phyloP scores from a whole-genome alignment of 2,329 filamentous ascomycete species.

The Seiridium unicorne region DNA sequence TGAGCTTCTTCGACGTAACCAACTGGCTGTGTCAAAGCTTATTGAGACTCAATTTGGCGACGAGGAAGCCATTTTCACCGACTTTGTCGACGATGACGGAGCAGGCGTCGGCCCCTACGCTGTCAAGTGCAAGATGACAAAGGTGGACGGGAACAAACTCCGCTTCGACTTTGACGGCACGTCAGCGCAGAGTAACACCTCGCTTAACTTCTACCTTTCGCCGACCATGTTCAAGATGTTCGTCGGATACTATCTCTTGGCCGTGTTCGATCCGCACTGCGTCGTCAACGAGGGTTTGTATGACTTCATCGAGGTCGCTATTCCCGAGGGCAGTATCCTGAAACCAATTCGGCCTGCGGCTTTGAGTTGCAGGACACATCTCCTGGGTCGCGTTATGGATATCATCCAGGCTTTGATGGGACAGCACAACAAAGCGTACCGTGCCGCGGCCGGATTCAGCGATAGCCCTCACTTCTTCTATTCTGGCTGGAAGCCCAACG shows the following conservation, averaged over 20 bases:
- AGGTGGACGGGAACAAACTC: constrained; percentile 35
- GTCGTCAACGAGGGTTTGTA: constrained; percentile 51
- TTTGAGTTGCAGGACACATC: constrained; percentile 44
- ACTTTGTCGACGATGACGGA: constrained; percentile 49
- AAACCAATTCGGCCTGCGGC: constrained; percentile 45
- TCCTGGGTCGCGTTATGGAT: constrained; percentile 45
- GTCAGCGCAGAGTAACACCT: constrained; percentile 41
- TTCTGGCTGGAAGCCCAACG: constrained; percentile 43
- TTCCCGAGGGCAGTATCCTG: constrained; percentile 42
- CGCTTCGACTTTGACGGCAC: constrained; percentile 48
- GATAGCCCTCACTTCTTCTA: constrained; percentile 51
- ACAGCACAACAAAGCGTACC: constrained; percentile 42
- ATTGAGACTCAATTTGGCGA: constrained; percentile 42
- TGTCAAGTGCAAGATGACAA: constrained; percentile 45
- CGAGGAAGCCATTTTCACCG: constrained; percentile 41
- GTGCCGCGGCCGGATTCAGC: constrained; percentile 47
- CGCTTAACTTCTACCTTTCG: constrained; percentile 48
- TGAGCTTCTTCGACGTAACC: constrained; percentile 41
- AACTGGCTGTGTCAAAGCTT: constrained; percentile 40
- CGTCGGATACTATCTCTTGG: constrained; percentile 43
- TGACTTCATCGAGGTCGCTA: constrained; percentile 44
- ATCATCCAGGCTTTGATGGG: constrained; percentile 49
- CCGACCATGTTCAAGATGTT: constrained; percentile 52
- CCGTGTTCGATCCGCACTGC: constrained; percentile 43
- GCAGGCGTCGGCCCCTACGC: constrained; percentile 43